These are phyloP conservation scores for Fusarium sp. DNA, from an alignment of 2,329 filamentous ascomycete species.

Conservation along the genomic window DNA sequence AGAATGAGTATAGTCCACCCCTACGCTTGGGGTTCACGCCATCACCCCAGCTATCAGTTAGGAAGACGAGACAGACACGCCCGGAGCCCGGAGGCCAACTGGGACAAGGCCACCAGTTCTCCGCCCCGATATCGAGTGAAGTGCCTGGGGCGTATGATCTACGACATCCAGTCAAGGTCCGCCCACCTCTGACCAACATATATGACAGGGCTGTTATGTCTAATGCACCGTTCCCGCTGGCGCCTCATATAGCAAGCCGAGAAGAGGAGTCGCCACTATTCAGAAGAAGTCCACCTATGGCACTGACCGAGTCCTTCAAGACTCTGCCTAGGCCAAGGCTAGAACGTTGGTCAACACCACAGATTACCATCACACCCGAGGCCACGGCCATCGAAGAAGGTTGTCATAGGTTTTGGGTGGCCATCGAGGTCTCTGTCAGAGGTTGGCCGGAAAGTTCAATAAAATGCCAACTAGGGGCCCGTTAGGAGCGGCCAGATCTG, in stretches of 20 bases:
- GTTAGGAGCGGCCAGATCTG: not conserved
- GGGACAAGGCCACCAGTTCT: not conserved
- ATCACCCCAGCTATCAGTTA: constrained; percentile 22
- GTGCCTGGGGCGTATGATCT: constrained; percentile 16
- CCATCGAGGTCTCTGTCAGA: constrained; percentile 57
- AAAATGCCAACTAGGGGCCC: not conserved
- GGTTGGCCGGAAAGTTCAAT: constrained; percentile 5
- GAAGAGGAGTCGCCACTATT: not conserved
- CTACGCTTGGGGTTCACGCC: not conserved
- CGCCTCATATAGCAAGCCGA: not conserved
- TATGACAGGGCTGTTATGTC: not conserved
- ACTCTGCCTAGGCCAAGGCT: not conserved
- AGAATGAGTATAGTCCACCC: constrained; percentile 18
- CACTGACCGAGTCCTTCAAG: not conserved
- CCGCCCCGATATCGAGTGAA: constrained; percentile 1
- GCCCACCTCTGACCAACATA: constrained; percentile 35
- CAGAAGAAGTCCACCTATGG: not conserved
- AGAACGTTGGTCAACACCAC: constrained; percentile 50
- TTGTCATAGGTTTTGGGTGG: constrained; percentile 54
- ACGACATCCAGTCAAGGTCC: constrained; percentile 20
- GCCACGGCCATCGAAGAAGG: constrained; percentile 46
- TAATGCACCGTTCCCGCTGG: not conserved
- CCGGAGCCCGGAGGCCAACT: not conserved
- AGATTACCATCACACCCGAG: constrained; percentile 55
- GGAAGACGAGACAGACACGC: constrained; percentile 25